Evolutionary conservation across 176 grass and related monocot species (phyloP), one percentile per base, ranked within the genome.

Genomic region (Carex pumila): DNA sequence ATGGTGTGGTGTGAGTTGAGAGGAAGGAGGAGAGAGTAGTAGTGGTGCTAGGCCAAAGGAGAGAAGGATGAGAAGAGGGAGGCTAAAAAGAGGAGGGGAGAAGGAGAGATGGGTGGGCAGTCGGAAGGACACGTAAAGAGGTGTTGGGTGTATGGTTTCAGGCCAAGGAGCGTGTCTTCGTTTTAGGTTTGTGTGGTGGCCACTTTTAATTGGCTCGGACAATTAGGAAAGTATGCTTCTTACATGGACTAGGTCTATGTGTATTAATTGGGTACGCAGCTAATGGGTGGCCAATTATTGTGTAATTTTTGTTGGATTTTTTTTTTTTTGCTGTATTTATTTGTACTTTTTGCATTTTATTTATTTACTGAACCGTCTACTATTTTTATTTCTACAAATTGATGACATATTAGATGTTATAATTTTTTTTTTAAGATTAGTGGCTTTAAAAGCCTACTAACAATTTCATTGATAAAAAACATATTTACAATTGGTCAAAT

Each of bases 41-140:
- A 11, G 8, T 11, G 47, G 8, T 50, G 43, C 6, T 82, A 49
- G 63, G 43, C 61, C 84, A 65, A 75, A 79, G 67, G 71, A 79
- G 70, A 79, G 66, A 55, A 53, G 58, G 62, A 67, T 54, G 6
- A 83, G 80, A 83, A 53, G 37, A 53, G 61, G 80, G 43, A 67
- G 63, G 80, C 43, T 65, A 68, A 65, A 83, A 83, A 77, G 18
- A 65, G 14, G 56, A 18, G 41, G 52, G 3, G 30, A 65, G 50
- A 3, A 54, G 65, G 12, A 12, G 9, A 61, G 73, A 78, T 78
- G 60, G 61, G 76, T 67, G 60, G 21, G 61, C 65, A 2, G 80
- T 52, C 45, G 61, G 77, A 72, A 30, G 54, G 61, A 71, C 85
- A 81, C 85, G 85, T 86, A 71, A 59, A 80, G 54, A 80, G 21